phyloP scores from a whole-genome alignment of 345 rosid genomes.

The Bruguiera sexangula region DNA sequence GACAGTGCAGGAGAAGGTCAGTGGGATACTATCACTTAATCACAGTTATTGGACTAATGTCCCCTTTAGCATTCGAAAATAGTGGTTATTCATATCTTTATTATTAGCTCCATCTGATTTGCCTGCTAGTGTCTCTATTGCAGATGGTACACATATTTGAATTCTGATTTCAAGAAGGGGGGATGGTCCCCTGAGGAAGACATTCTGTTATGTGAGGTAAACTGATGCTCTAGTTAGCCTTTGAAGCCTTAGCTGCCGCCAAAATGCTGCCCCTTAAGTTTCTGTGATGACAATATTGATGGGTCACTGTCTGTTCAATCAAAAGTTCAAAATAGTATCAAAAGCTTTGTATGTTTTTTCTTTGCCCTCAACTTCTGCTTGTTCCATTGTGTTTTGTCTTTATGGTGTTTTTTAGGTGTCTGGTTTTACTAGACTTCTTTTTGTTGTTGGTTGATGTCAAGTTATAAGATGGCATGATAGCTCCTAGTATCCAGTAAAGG shows the following conservation, averaged over 20 bases:
- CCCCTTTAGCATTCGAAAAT: constrained; percentile 1
- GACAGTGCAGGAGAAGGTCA: constrained; percentile 97
- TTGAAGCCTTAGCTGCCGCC: not conserved
- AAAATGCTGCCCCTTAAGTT: too few relatives aligned
- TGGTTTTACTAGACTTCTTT: constrained; percentile 1
- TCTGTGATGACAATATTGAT: not conserved
- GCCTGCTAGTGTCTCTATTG: not conserved
- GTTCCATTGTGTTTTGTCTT: not conserved
- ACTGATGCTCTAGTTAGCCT: constrained; percentile 1
- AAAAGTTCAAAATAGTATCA: not conserved
- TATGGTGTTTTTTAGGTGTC: not conserved
- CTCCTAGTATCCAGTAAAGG: not conserved
- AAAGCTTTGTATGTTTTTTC: not conserved
- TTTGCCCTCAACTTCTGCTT: not conserved
- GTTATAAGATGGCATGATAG: not conserved
- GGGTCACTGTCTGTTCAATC: constrained; percentile 5
- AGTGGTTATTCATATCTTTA: not conserved
- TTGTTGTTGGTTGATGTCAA: constrained; percentile 4
- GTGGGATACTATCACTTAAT: constrained; percentile 12
- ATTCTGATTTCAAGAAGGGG: constrained; percentile 96
- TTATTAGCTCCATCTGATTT: constrained; percentile 21
- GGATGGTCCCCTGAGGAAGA: constrained; percentile 99
- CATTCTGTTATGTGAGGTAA: constrained; percentile 87
- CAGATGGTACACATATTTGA: constrained; percentile 97
- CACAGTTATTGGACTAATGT: not conserved